Evolutionary conservation across 257 asterid species (phyloP).

Genomic region (Rauvolfia tetraphylla): DNA sequence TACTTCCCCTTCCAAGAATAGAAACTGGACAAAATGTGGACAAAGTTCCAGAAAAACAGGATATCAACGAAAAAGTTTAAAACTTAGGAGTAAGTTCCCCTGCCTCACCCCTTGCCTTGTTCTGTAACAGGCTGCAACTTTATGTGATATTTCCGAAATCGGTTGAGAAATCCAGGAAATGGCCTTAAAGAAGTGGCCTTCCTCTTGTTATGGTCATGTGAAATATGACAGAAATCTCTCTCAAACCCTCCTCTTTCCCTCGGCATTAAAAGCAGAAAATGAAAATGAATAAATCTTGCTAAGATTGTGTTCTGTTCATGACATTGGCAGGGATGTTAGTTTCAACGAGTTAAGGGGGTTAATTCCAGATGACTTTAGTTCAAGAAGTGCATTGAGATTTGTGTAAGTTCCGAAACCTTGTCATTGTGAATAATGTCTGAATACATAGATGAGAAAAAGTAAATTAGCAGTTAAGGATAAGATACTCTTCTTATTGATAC

Average conservation of each 20-base stretch:
- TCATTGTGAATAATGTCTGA: not conserved
- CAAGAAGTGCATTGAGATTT: slow-evolving; percentile 59
- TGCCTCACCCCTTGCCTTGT: not conserved
- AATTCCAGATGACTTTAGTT: slow-evolving; percentile 45
- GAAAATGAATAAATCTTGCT: not conserved
- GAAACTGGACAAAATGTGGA: not conserved
- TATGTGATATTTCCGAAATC: not conserved
- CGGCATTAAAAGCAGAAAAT: not conserved
- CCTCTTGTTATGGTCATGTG: not conserved
- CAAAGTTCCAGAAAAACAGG: too few species aligned
- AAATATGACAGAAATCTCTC: not conserved
- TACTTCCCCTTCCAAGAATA: not conserved
- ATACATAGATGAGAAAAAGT: not conserved
- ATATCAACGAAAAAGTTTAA: not conserved
- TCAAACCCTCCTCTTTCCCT: not conserved
- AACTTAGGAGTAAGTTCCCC: not conserved
- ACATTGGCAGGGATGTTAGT: slow-evolving; percentile 66
- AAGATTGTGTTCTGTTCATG: slow-evolving; percentile 3
- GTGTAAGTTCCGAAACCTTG: slow-evolving; percentile 47
- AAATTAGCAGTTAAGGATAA: not conserved
- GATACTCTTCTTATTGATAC: not conserved
- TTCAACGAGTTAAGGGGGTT: slow-evolving; percentile 65
- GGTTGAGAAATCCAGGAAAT: not conserved
- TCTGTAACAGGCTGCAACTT: not conserved
- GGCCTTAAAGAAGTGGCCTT: not conserved